Base-by-base conservation (phyloP, 345 rosid genomes). In the Triadica sebifera region DNA sequence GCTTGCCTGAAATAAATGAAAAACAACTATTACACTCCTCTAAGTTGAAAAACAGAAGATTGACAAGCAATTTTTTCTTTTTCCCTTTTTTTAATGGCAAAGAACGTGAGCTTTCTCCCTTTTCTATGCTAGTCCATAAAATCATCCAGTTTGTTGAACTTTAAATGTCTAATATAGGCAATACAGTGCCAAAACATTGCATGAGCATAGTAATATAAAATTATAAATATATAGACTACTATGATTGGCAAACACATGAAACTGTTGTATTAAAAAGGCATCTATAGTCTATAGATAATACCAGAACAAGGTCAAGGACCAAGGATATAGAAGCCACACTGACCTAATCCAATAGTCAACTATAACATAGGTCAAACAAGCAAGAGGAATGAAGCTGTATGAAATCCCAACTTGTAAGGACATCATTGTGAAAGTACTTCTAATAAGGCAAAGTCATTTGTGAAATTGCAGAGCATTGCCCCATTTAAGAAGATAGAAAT, bases 1-100 rank as follows among this genome's bases (percentile, higher is more conserved):
- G 56, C 70, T 59, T 73, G 49, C 81, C 81, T 78, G 74, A 52
- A 55, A 52, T 46, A 10, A 47, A 7, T 8, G 46, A n/a, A 60
- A 16, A 19, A 12, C 8, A 25, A 39, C 1, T 29, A 41, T 50
- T 17, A 45, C 10, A 69, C 6, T 15, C 24, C 25, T 29, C 10
- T 25, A 12, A n/a, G 12, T 64, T 25, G n/a, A 39, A 2, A 56
- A 39, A 17, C 37, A n/a, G 24, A 13, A 7, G 8, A 4, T 37
- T 15, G 1, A 5, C 37, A 19, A 62, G 19, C 29, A 16, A 62
- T 13, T 62, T 39, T n/a, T n/a, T n/a, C n/a, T n/a, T n/a, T n/a
- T n/a, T n/a, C n/a, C n/a, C n/a, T n/a, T n/a, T n/a, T n/a, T n/a
- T n/a, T n/a, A n/a, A n/a, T n/a, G n/a, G n/a, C n/a, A n/a, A n/a